Evolutionary conservation across 371 early-diverging fungal genomes (phyloP).

Genomic region (Chytridiales sp.): DNA sequence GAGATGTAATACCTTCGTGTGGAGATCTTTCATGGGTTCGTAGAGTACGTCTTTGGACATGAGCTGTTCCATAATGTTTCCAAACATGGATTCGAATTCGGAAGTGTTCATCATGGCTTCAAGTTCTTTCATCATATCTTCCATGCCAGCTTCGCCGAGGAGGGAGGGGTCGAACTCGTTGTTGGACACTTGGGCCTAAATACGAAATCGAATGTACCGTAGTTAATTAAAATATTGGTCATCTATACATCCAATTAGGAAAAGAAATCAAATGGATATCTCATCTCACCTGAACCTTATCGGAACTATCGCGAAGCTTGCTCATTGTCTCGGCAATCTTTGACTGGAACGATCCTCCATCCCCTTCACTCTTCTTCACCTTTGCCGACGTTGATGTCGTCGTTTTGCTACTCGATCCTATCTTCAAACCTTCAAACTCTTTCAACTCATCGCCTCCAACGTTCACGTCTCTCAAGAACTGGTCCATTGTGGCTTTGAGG

Average conservation of each 20-base stretch:
- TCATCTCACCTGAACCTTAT: constrained; percentile 67
- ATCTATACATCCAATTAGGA: not conserved
- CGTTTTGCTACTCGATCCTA: not conserved
- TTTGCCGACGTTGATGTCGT: not conserved
- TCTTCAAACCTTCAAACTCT: not conserved
- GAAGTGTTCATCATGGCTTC: constrained; percentile 73
- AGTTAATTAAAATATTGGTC: not conserved
- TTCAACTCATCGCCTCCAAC: not conserved
- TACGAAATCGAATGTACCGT: not conserved
- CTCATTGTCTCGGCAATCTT: constrained; percentile 69
- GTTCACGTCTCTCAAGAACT: constrained; percentile 47
- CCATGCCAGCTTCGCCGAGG: constrained; percentile 68
- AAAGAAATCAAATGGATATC: constrained; percentile 20
- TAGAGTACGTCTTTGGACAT: constrained; percentile 89
- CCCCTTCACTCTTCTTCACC: not conserved
- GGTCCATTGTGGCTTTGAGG: constrained; percentile 65
- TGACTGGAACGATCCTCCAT: constrained; percentile 28
- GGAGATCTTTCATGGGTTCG: constrained; percentile 90
- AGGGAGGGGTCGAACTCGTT: constrained; percentile 31
- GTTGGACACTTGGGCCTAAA: constrained; percentile 52
- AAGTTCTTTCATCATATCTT: constrained; percentile 87
- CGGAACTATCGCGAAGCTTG: constrained; percentile 80
- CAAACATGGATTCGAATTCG: constrained; percentile 82
- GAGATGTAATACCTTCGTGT: constrained; percentile 52
- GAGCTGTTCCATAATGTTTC: constrained; percentile 85